A percentile compares a stretch with the other conserved stretches of the same genome.
phyloP scores from a whole-genome alignment of 2,329 filamentous ascomycete species.

The Lasiodiplodia citricola region DNA sequence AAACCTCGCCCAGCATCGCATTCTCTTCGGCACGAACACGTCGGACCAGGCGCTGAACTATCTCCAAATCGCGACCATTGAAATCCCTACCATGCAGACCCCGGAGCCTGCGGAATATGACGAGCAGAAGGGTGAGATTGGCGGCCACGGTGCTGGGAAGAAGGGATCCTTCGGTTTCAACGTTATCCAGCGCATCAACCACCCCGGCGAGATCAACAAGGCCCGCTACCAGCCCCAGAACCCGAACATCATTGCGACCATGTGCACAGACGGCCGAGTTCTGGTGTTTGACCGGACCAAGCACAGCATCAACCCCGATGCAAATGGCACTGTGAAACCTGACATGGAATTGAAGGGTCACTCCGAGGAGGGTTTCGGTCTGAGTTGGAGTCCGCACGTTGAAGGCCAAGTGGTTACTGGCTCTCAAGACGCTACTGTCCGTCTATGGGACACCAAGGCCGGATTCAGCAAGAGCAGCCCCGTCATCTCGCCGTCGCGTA shows the following conservation, averaged over 20 bases:
- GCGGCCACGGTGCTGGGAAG: constrained; percentile 81
- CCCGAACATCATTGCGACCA: constrained; percentile 92
- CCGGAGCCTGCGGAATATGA: constrained; percentile 86
- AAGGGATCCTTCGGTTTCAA: constrained; percentile 80
- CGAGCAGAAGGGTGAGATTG: constrained; percentile 89
- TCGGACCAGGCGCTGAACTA: constrained; percentile 86
- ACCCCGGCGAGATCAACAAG: constrained; percentile 97
- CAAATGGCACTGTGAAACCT: constrained; percentile 71
- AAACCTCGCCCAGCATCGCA: constrained; percentile 83
- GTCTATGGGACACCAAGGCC: constrained; percentile 84
- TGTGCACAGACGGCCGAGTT: constrained; percentile 84
- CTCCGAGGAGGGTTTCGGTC: constrained; percentile 84
- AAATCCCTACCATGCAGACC: constrained; percentile 78
- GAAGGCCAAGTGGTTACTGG: constrained; percentile 85
- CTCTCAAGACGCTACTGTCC: constrained; percentile 89
- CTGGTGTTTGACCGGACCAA: constrained; percentile 97
- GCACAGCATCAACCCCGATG: constrained; percentile 75
- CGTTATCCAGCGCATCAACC: constrained; percentile 94
- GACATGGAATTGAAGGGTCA: constrained; percentile 88
- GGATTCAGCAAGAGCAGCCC: constrained; percentile 73
- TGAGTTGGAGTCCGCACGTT: constrained; percentile 88
- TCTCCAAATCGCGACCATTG: constrained; percentile 91
- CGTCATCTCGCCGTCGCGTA: constrained; percentile 71
- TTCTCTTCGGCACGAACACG: constrained; percentile 94
- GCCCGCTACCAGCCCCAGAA: constrained; percentile 98